Percentiles rank a stretch among this genome's conserved stretches.
These are phyloP conservation scores for Ceratobasidium sp. DNA, from an alignment of 1,284 basidiomycete genomes.

Conservation along the genomic window DNA sequence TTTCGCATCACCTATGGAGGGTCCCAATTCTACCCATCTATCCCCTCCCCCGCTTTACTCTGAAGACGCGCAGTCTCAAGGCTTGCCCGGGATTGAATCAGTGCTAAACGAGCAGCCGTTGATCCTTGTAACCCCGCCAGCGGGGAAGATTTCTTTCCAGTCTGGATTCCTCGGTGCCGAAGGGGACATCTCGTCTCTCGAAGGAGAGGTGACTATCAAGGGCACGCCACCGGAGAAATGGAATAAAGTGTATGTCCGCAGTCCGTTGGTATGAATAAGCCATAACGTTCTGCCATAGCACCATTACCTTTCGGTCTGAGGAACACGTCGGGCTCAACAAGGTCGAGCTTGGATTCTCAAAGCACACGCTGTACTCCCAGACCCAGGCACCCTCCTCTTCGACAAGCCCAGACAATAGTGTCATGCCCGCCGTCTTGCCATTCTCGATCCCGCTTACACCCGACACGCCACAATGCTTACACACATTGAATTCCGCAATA, in stretches of 20 bases:
- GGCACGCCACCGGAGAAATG: constrained; percentile 67
- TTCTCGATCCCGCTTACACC: constrained; percentile 78
- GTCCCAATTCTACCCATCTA: constrained; percentile 14
- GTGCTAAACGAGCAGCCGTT: constrained; percentile 42
- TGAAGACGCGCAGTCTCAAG: constrained; percentile 22
- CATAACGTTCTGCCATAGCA: constrained; percentile 58
- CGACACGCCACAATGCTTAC: constrained; percentile 80
- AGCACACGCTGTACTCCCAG: constrained; percentile 63
- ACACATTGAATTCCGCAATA: constrained; percentile 73
- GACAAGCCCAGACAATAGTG: constrained; percentile 52
- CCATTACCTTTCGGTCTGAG: constrained; percentile 71
- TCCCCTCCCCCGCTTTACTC: constrained; percentile 37
- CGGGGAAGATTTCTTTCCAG: constrained; percentile 76
- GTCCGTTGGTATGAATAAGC: constrained; percentile 47
- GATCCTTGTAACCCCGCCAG: constrained; percentile 60
- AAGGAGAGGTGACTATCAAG: constrained; percentile 84
- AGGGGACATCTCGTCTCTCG: constrained; percentile 78
- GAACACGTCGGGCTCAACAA: constrained; percentile 58
- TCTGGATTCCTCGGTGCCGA: constrained; percentile 82
- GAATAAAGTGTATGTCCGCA: constrained; percentile 70
- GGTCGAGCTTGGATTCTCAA: constrained; percentile 70
- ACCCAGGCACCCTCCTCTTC: constrained; percentile 52
- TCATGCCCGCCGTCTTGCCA: constrained; percentile 70
- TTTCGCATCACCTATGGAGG: constrained; percentile 19
- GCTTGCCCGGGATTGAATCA: constrained; percentile 23